Evolutionary conservation across 2,329 filamentous ascomycete species (phyloP).

Genomic region (Fusarium domesticum): DNA sequence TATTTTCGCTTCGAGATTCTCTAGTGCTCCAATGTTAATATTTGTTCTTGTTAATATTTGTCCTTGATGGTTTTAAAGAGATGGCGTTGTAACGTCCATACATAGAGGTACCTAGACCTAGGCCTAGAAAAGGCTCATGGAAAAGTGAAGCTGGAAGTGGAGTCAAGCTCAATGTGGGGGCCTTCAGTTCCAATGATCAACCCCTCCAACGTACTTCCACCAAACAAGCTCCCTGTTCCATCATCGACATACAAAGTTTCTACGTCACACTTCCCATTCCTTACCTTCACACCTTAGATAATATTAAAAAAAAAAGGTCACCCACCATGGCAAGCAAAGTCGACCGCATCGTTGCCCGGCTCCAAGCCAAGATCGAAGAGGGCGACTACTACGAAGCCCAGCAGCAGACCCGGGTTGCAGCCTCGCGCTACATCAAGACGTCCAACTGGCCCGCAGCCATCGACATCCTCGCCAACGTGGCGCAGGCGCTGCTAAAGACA

Average conservation of each 20-base stretch:
- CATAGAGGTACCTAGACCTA: no score
- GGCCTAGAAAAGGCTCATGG: no score
- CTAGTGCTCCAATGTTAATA: no score
- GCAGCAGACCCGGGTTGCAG: constrained; percentile 94
- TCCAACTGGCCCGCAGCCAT: constrained; percentile 81
- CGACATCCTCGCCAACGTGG: constrained; percentile 81
- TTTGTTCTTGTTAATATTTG: no score
- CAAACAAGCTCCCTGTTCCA: background rate
- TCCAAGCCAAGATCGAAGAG: constrained; percentile 84
- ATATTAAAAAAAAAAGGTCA: no score
- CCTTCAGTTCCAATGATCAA: background rate
- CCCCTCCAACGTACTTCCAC: background rate
- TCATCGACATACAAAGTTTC: constrained; percentile 5
- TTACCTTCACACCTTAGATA: background rate
- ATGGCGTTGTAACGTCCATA: no score
- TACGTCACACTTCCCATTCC: constrained; percentile 10
- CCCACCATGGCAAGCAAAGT: constrained; percentile 40
- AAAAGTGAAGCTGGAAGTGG: no score
- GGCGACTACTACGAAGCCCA: constrained; percentile 97
- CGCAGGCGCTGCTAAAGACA: constrained; percentile 80
- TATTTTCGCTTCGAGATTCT: no score
- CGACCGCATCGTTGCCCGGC: constrained; percentile 55
- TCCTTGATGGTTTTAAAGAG: no score
- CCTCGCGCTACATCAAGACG: constrained; percentile 87
- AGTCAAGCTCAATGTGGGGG: no score